Conservation (phyloP, 768 basidiomycete genomes). For the Trichaptum fuscoviolaceum region DNA sequence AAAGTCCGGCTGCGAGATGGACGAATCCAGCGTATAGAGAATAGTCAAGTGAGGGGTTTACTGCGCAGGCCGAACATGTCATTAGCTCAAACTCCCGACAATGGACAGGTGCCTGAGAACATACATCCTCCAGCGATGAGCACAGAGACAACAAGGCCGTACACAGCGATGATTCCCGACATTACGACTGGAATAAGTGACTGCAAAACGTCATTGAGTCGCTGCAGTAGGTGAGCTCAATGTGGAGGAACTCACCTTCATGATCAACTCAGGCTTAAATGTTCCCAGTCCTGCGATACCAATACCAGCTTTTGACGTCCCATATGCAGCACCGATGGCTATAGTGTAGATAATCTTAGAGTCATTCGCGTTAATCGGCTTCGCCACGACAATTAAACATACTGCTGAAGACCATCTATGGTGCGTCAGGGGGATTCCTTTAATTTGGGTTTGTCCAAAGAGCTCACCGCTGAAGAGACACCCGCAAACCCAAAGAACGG, state of each 20-base stretch:
- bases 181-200: constrained; percentile 96
- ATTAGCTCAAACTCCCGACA: constrained; percentile 12
- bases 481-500: constrained; percentile 99
- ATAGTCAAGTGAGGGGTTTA: constrained; percentile 60
- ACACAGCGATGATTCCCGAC: constrained; percentile 98
- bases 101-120: constrained; percentile 20
- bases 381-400: constrained; percentile 29
- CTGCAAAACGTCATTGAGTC: constrained; percentile 31
- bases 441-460: neutral
- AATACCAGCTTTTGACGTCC: constrained; percentile 95
- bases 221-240: neutral
- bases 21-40: constrained; percentile 84
- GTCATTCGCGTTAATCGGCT: constrained; percentile 4
- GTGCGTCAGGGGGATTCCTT: neutral
- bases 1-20: constrained; percentile 87
- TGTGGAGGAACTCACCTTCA: constrained; percentile 64
- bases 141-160: constrained; percentile 93
- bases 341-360: constrained; percentile 10
- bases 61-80: constrained; percentile 30
- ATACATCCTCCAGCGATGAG: constrained; percentile 71
- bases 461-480: constrained; percentile 86
- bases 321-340: constrained; percentile 95
- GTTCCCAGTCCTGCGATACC: constrained; percentile 93
- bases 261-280: constrained; percentile 94
- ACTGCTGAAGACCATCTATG: constrained; percentile 97